Evolutionary conservation across 345 rosid genomes (phyloP).

Genomic region (Lepidium sativum): DNA sequence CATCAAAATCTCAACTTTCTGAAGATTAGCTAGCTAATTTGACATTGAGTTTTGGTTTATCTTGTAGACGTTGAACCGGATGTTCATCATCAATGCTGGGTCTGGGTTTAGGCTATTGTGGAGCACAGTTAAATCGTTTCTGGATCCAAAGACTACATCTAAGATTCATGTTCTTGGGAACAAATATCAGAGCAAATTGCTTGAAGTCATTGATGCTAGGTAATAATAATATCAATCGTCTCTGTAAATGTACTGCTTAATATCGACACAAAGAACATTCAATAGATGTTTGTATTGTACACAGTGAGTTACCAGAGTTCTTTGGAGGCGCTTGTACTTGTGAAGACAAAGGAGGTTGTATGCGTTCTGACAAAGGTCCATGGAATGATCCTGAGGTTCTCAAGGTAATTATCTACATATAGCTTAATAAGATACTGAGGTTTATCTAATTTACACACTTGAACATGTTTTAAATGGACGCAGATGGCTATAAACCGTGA

Average conservation of each 20-base stretch:
- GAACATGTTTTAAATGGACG: background rate
- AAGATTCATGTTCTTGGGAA: slow-evolving; percentile 97
- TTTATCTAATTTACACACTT: background rate
- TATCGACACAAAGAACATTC: background rate
- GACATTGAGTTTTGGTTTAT: background rate
- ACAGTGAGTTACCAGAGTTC: slow-evolving; percentile 93
- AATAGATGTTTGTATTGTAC: background rate
- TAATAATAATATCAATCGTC: slow-evolving; percentile 18
- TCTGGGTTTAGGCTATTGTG: slow-evolving; percentile 89
- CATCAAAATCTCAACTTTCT: background rate
- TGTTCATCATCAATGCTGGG: slow-evolving; percentile 97
- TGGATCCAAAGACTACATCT: slow-evolving; percentile 83
- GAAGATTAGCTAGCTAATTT: background rate
- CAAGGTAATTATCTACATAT: slow-evolving; percentile 41
- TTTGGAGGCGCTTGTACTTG: slow-evolving; percentile 92
- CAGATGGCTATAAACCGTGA: slow-evolving; percentile 71
- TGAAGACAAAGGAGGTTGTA: slow-evolving; percentile 90
- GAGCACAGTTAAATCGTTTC: slow-evolving; percentile 82
- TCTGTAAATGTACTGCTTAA: background rate
- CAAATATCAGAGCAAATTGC: slow-evolving; percentile 92
- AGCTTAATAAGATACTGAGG: background rate
- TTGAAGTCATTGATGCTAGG: slow-evolving; percentile 90
- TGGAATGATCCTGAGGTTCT: slow-evolving; percentile 89
- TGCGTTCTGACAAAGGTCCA: slow-evolving; percentile 96
- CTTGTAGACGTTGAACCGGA: slow-evolving; percentile 75